Conservation (phyloP, 257 asterid genomes). For the Petrea volubilis region DNA sequence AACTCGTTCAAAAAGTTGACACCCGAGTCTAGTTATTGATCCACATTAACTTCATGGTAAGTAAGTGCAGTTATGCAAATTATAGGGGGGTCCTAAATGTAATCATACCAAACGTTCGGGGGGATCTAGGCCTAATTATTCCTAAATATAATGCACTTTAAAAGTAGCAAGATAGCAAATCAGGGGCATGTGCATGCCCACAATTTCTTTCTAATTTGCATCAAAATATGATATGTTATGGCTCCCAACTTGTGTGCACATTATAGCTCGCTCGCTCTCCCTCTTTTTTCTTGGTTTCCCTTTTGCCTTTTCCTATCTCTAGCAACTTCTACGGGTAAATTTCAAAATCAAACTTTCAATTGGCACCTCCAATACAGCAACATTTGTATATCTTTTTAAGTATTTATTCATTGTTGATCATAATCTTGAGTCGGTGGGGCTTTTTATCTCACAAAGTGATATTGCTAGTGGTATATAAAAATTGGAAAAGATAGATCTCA, state of each 20-base stretch:
- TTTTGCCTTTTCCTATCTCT: constrained; percentile 11
- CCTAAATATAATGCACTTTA: constrained; percentile 15
- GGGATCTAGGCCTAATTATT: too few species aligned
- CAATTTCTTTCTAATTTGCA: not conserved
- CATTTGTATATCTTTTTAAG: not conserved
- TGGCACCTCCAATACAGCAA: not conserved
- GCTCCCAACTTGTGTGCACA: not conserved
- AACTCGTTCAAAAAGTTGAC: too few species aligned
- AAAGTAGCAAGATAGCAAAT: not conserved
- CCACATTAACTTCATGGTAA: too few species aligned
- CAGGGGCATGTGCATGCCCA: constrained; percentile 13
- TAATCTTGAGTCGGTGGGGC: not conserved
- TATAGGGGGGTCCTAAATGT: too few species aligned
- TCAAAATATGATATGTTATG: not conserved
- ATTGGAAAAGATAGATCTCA: not conserved
- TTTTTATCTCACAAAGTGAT: not conserved
- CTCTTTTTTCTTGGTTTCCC: not conserved
- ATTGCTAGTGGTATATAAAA: not conserved
- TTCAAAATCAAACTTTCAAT: not conserved
- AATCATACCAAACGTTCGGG: too few species aligned
- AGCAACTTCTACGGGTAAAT: constrained; percentile 10
- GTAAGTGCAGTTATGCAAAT: too few species aligned
- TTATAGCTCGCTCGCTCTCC: not conserved
- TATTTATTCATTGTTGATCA: not conserved
- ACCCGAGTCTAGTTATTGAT: too few species aligned